These are phyloP conservation scores for Tulasnella sp. DNA, from an alignment of 768 basidiomycete genomes.

Conservation along the genomic window DNA sequence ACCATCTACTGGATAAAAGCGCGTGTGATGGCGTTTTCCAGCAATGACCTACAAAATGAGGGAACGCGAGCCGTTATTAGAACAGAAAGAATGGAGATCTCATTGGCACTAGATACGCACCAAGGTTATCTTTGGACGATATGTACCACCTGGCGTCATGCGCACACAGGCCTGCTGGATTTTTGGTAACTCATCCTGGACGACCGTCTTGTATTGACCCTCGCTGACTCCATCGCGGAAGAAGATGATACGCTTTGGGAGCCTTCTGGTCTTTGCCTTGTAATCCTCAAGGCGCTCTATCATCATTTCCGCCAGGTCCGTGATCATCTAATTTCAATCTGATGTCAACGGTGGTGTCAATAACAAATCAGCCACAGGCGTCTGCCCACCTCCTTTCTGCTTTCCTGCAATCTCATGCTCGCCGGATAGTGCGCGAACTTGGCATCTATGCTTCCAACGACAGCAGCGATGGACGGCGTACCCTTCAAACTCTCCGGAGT, in stretches of 20 bases:
- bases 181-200: constrained; percentile 49
- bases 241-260: constrained; percentile 60
- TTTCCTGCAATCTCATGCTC: constrained; percentile 53
- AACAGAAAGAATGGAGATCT: not conserved
- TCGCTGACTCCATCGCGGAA: constrained; percentile 57
- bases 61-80: not conserved
- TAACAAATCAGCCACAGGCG: no score
- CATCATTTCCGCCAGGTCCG: constrained; percentile 53
- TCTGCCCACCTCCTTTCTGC: constrained; percentile 58
- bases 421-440: constrained; percentile 69
- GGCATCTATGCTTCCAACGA: constrained; percentile 60
- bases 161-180: constrained; percentile 51
- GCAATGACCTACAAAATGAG: constrained; percentile 36
- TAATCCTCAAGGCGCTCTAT: constrained; percentile 54
- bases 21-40: constrained; percentile 60
- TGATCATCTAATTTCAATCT: constrained; percentile 47
- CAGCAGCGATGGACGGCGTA: constrained; percentile 72
- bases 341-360: not conserved
- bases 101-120: not conserved
- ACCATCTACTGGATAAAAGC: constrained; percentile 46
- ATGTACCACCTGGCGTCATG: constrained; percentile 37
- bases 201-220: constrained; percentile 62
- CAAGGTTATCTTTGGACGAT: constrained; percentile 55
- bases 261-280: constrained; percentile 37
- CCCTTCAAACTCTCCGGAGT: constrained; percentile 62